A percentile compares a stretch with the other conserved stretches of the same genome.
Conservation (phyloP, 2,329 filamentous ascomycete species). For the Chalara sp. region DNA sequence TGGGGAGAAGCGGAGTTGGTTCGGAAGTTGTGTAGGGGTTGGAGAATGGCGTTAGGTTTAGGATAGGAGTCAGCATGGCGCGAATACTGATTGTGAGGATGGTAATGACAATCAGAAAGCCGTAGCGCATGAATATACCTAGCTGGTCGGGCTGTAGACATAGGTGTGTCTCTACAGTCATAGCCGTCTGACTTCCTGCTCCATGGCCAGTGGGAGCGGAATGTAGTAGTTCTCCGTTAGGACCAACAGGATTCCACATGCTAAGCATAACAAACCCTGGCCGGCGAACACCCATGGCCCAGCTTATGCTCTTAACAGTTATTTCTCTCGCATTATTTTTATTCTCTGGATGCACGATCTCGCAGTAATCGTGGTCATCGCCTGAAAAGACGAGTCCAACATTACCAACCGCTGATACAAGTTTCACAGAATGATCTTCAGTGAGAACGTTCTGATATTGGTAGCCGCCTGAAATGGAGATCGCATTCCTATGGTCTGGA, state of each 20-base stretch:
- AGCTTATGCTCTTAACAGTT: slow-evolving; percentile 90
- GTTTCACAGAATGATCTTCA: slow-evolving; percentile 64
- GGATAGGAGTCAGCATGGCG: slow-evolving; percentile 49
- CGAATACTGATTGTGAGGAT: slow-evolving; percentile 44
- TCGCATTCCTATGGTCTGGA: slow-evolving; percentile 68
- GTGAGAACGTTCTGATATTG: slow-evolving; percentile 95
- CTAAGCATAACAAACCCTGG: slow-evolving; percentile 86
- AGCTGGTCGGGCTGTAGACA: slow-evolving; percentile 89
- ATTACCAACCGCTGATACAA: slow-evolving; percentile 74
- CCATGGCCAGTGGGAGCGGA: slow-evolving; percentile 20
- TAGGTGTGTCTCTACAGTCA: slow-evolving; percentile 79
- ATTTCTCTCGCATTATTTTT: slow-evolving; percentile 67
- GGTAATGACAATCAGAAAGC: slow-evolving; percentile 49
- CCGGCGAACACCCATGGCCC: slow-evolving; percentile 89
- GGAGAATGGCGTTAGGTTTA: slow-evolving; percentile 35
- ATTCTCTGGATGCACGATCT: slow-evolving; percentile 62
- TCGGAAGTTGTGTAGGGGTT: neutral
- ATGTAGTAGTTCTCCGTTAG: slow-evolving; percentile 39
- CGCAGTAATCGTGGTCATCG: slow-evolving; percentile 97
- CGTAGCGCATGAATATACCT: slow-evolving; percentile 75
- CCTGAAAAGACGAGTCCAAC: slow-evolving; percentile 86
- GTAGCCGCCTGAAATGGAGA: slow-evolving; percentile 72
- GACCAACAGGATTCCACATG: slow-evolving; percentile 84
- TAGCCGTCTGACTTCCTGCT: slow-evolving; percentile 30
- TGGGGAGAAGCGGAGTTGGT: slow-evolving; percentile 14